Evolutionary conservation across 768 basidiomycete species (phyloP), one percentile per base, ranked within the genome.

Genomic region (Ramaria rubella): DNA sequence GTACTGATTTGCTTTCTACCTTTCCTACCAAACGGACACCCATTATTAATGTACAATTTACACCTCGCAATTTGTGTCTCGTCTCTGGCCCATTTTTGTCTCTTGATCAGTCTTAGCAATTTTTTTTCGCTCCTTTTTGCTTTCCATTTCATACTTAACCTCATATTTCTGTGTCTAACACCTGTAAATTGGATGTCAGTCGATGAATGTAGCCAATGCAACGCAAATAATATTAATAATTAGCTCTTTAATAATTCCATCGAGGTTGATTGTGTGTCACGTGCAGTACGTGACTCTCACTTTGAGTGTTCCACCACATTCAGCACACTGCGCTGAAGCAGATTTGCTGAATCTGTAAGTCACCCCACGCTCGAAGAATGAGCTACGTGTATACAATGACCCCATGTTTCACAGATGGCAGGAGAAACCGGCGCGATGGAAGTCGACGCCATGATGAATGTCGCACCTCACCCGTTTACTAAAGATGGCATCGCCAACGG

Each of bases 21-120:
- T 96, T 93, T 68, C 89, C 90, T 6, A 99, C 96, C 29, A 99
- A 98, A 75, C 81, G 94, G 53, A 98, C 96, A 26, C 94, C 96
- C 1, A 81, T 98, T 62, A 82, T 83, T 24, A 87, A 94, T 64
- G 85, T 94, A 9, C 91, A 96, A 62, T 96, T 98, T 65, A 98
- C 96, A 8, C 83, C 93, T 27, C 82, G 95, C 14, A 99, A 99
- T 70, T 78, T 99, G 31, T 94, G 92, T 69, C 72, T 98, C 55
- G 90, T 88, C 44, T 87, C 88, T 17, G 95, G 95, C 5, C 77
- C 77, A 42, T 87, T 85, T 66, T 72, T 83, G 40, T 73, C 86
- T 21, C 76, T 82, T 0, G 86, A 86, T 57, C 67, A 72, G 51
- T 74, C 80, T 68, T 82, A 58, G 40, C 12, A 14, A 27, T 11